These are phyloP conservation scores for Ochetophila trinervis DNA, from an alignment of 306 rosid species.

Conservation along the genomic window DNA sequence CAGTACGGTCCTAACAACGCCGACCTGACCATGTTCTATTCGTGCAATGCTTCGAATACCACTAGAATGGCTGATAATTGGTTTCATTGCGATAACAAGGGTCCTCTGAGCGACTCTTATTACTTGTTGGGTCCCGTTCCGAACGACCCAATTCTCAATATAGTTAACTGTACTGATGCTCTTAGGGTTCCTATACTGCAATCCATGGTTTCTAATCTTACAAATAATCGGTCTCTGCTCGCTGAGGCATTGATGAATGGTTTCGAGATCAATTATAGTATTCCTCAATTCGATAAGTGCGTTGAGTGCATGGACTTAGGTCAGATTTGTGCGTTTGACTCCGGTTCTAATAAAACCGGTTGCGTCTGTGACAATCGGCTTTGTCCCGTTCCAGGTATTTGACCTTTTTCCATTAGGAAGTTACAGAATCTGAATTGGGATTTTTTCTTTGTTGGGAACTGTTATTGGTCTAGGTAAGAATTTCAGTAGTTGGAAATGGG, in stretches of 20 bases:
- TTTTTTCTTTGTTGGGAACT: too few species aligned
- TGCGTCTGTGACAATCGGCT: slow-evolving; percentile 51
- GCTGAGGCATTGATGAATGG: slow-evolving; percentile 49
- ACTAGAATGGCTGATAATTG: background rate
- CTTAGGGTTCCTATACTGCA: slow-evolving; percentile 40
- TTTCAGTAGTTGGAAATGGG: background rate
- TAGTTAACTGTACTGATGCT: slow-evolving; percentile 22
- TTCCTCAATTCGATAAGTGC: slow-evolving; percentile 31
- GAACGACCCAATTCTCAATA: slow-evolving; percentile 30
- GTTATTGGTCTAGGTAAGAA: background rate
- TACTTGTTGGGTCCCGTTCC: slow-evolving; percentile 49
- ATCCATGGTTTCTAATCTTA: slow-evolving; percentile 21
- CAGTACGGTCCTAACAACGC: slow-evolving; percentile 29
- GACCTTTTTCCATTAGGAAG: background rate
- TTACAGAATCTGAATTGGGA: background rate
- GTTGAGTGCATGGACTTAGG: slow-evolving; percentile 28
- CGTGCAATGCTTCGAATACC: slow-evolving; percentile 13
- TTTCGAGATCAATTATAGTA: slow-evolving; percentile 41
- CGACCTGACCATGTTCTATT: slow-evolving; percentile 44
- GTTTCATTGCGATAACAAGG: slow-evolving; percentile 31
- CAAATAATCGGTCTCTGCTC: slow-evolving; percentile 31
- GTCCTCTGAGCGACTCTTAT: slow-evolving; percentile 31
- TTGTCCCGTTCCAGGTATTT: slow-evolving; percentile 49
- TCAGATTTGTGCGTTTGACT: slow-evolving; percentile 50
- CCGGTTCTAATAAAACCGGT: slow-evolving; percentile 23